Percentiles rank a stretch among this genome's conserved stretches.
These are phyloP conservation scores for Ustulina deusta DNA, from an alignment of 2,329 filamentous ascomycete genomes.

Conservation along the genomic window DNA sequence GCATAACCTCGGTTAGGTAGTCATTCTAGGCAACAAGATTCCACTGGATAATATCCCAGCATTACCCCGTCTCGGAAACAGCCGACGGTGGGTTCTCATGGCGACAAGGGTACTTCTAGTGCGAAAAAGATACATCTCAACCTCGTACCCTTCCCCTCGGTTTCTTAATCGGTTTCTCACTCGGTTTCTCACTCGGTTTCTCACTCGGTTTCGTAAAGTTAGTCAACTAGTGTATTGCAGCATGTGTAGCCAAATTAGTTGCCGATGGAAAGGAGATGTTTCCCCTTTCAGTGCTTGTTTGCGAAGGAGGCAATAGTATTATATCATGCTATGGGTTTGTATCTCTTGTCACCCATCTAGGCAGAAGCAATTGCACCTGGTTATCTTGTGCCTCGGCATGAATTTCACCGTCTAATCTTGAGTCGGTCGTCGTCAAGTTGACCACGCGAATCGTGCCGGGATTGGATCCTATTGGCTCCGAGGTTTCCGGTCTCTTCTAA, in stretches of 20 bases:
- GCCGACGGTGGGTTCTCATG: background rate
- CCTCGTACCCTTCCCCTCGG: background rate
- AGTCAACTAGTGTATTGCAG: background rate
- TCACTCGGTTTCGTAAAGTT: slow-evolving; percentile 9
- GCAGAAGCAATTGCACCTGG: background rate
- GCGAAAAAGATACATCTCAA: background rate
- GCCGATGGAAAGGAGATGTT: background rate
- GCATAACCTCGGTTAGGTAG: too few species aligned
- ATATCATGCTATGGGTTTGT: background rate
- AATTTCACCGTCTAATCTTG: background rate
- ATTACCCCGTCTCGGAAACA: slow-evolving; percentile 11
- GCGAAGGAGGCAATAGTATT: slow-evolving; percentile 24
- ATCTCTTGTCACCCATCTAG: background rate
- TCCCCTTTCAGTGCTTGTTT: slow-evolving; percentile 26
- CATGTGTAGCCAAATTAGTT: background rate
- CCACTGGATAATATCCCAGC: background rate
- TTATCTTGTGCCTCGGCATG: slow-evolving; percentile 8
- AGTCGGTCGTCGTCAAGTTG: background rate
- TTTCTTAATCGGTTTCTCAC: background rate
- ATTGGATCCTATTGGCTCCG: background rate
- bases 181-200: background rate
- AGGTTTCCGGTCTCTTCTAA: background rate
- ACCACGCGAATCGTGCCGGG: background rate
- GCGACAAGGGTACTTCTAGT: slow-evolving; percentile 1
- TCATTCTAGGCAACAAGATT: too few species aligned